These are phyloP conservation scores for Chytridium lagenaria DNA, from an alignment of 371 early-diverging fungal genomes.

Conservation along the genomic window DNA sequence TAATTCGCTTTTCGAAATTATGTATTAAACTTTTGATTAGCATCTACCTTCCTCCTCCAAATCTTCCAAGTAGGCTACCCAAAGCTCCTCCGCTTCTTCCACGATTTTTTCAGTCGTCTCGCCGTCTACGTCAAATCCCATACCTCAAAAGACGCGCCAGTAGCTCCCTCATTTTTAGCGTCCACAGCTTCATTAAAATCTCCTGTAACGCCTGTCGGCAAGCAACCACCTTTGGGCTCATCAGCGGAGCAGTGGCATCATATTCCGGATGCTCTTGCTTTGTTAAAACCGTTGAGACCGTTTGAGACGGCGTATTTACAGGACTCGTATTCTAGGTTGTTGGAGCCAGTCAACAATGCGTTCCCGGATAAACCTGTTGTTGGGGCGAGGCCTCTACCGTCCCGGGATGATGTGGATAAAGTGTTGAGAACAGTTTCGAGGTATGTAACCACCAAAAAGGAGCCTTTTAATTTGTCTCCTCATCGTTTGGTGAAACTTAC, in stretches of 20 bases:
- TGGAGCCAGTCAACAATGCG: conserved; percentile 66
- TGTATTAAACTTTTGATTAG: conserved; percentile 22
- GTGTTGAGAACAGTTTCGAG: conserved; percentile 62
- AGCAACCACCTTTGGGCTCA: not conserved
- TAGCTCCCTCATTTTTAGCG: not conserved
- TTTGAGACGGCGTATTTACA: conserved; percentile 75
- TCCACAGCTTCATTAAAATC: not conserved
- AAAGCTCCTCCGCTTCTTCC: conserved; percentile 71
- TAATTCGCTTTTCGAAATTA: conserved; percentile 7
- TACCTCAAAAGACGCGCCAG: not conserved
- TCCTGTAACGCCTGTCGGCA: not conserved
- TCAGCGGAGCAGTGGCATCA: conserved; percentile 6
- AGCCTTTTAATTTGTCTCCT: too few relatives aligned
- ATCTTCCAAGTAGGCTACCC: conserved; percentile 79
- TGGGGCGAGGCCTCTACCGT: conserved; percentile 29
- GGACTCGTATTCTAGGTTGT: conserved; percentile 65
- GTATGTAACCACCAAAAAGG: conserved; percentile 49
- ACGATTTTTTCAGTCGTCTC: conserved; percentile 77
- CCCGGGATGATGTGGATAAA: conserved; percentile 60
- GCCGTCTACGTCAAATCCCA: conserved; percentile 54
- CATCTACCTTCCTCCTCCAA: conserved; percentile 66
- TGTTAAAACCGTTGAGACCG: conserved; percentile 46
- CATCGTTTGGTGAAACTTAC: too few relatives aligned
- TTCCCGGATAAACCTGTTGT: conserved; percentile 59
- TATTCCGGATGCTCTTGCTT: conserved; percentile 13